Conservation (phyloP, 2,329 filamentous ascomycete species). For the Aureobasidium musti region DNA sequence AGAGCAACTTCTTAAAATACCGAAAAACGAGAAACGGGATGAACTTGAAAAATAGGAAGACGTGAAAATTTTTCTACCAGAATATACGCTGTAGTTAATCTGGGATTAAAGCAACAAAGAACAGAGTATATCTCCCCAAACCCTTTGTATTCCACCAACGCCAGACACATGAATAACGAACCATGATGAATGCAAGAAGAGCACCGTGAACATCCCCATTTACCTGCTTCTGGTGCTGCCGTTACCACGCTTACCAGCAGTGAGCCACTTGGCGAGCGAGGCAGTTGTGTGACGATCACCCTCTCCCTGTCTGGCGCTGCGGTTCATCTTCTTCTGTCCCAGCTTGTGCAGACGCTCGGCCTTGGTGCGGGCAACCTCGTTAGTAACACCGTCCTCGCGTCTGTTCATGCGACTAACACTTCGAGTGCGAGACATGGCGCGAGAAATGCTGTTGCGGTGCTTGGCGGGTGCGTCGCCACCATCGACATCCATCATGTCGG, state of each 20-base stretch:
- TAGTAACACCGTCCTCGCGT: constrained; percentile 73
- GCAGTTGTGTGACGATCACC: constrained; percentile 86
- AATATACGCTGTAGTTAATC: constrained; percentile 8
- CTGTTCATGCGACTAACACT: constrained; percentile 67
- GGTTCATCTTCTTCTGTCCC: constrained; percentile 97
- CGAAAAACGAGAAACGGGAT: not conserved
- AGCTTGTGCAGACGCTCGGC: constrained; percentile 86
- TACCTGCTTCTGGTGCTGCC: constrained; percentile 72
- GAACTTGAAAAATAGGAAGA: not conserved
- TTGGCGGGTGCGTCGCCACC: constrained; percentile 38
- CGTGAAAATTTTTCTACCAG: constrained; percentile 24
- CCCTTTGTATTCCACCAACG: constrained; percentile 28
- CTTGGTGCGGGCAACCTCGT: constrained; percentile 68
- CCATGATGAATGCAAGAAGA: constrained; percentile 20
- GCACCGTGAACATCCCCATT: not conserved
- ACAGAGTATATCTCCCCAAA: constrained; percentile 11
- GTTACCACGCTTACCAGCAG: constrained; percentile 89
- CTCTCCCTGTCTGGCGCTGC: constrained; percentile 95
- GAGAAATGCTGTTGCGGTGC: constrained; percentile 40
- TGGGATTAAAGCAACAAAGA: not conserved
- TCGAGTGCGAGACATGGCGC: constrained; percentile 72
- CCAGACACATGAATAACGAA: constrained; percentile 26
- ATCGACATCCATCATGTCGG: constrained; percentile 72
- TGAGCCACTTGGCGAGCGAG: constrained; percentile 84
- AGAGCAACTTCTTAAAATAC: not conserved